These are phyloP conservation scores for Funneliformis mosseae DNA, from an alignment of 192 early-diverging fungal genomes.

Conservation along the genomic window DNA sequence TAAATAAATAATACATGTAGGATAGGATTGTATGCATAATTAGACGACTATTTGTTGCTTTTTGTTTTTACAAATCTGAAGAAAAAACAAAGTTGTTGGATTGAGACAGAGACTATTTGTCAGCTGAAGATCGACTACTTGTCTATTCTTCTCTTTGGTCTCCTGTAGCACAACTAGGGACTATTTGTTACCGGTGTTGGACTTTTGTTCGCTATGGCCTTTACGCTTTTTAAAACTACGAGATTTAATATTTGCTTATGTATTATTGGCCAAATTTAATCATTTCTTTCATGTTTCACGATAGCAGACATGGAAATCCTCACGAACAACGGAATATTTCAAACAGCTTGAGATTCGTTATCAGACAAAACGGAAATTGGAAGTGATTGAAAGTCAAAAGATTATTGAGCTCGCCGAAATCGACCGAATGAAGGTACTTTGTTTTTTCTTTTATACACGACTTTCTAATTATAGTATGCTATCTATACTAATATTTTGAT, in stretches of 20 bases:
- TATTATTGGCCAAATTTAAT: neutral
- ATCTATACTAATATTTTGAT: too few relatives aligned
- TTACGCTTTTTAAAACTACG: neutral
- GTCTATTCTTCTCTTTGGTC: neutral
- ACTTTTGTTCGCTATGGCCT: neutral
- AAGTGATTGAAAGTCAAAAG: neutral
- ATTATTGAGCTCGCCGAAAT: too few relatives aligned
- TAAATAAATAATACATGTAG: too few relatives aligned
- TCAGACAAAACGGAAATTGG: too few relatives aligned
- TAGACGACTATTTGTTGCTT: neutral
- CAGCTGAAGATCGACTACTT: too few relatives aligned
- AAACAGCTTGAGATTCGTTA: too few relatives aligned
- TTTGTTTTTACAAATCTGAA: neutral
- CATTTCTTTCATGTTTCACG: too few relatives aligned
- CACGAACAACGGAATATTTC: too few relatives aligned
- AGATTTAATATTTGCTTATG: neutral
- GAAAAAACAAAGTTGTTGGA: neutral
- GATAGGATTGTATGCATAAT: neutral
- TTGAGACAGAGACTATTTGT: neutral
- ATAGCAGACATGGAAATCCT: too few relatives aligned
- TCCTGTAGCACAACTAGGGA: neutral
- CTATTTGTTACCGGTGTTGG: neutral
- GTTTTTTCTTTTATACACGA: too few relatives aligned
- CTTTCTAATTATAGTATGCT: too few relatives aligned
- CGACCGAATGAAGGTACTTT: too few relatives aligned